Percentiles rank a stretch among this genome's conserved stretches.
These are phyloP conservation scores for Coemansia sp. DNA, from an alignment of 192 early-diverging fungal species.

Conservation along the genomic window DNA sequence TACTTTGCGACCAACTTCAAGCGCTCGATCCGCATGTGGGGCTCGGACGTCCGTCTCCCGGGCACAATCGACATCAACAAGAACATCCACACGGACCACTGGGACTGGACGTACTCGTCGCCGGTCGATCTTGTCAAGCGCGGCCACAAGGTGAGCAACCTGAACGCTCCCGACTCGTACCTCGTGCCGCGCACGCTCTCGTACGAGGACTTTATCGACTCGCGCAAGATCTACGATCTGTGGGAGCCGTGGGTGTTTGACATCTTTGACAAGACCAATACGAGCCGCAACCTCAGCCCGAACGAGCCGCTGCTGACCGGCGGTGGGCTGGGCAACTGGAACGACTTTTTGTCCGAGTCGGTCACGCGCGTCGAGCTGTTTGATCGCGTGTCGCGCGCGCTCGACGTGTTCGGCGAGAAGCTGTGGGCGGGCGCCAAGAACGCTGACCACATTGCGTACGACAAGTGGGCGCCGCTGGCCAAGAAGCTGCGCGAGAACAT, in stretches of 20 bases:
- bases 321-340: slow-evolving; percentile 51
- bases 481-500: slow-evolving; percentile 56
- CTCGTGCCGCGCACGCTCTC: slow-evolving; percentile 49
- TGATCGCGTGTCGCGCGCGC: slow-evolving; percentile 40
- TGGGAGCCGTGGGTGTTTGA: slow-evolving; percentile 50
- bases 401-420: slow-evolving; percentile 47
- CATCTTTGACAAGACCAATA: slow-evolving; percentile 38
- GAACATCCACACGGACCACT: slow-evolving; percentile 35
- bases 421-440: slow-evolving; percentile 50
- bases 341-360: slow-evolving; percentile 47
- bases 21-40: slow-evolving; percentile 49
- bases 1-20: slow-evolving; percentile 48
- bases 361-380: slow-evolving; percentile 51
- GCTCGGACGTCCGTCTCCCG: slow-evolving; percentile 44
- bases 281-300: slow-evolving; percentile 37
- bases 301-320: slow-evolving; percentile 39
- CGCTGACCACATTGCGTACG: slow-evolving; percentile 32
- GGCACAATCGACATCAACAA: slow-evolving; percentile 46
- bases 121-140: slow-evolving; percentile 32
- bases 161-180: slow-evolving; percentile 48
- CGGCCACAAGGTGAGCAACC: slow-evolving; percentile 47
- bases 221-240: slow-evolving; percentile 45
- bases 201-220: slow-evolving; percentile 33
- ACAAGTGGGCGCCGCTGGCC: slow-evolving; percentile 39
- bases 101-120: slow-evolving; percentile 31